A percentile compares a stretch with the other conserved stretches of the same genome.
Conservation (phyloP, 2,329 filamentous ascomycete genomes). For the Clonostachys byssicola region DNA sequence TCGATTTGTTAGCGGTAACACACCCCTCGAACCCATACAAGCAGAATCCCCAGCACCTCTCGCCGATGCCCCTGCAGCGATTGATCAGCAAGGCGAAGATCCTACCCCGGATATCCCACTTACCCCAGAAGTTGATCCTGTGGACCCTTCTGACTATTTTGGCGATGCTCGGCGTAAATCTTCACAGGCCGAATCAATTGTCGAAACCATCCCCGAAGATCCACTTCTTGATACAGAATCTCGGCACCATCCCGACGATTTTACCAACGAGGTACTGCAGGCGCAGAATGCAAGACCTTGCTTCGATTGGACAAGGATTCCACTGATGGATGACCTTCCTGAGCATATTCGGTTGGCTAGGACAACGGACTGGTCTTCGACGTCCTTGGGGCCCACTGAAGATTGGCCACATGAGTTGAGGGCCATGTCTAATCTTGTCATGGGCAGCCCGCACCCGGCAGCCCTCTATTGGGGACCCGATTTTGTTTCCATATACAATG, state of each 20-base stretch:
- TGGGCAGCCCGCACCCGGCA: constrained; percentile 71
- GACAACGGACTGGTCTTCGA: constrained; percentile 68
- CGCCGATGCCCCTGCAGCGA: constrained; percentile 24
- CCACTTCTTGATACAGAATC: not conserved
- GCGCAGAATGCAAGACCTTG: constrained; percentile 38
- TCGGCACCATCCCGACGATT: constrained; percentile 28
- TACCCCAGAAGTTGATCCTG: constrained; percentile 16
- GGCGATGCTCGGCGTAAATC: constrained; percentile 19
- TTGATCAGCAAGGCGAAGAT: constrained; percentile 23
- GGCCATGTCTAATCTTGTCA: constrained; percentile 76
- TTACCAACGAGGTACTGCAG: constrained; percentile 33
- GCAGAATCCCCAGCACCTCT: constrained; percentile 31
- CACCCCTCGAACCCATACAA: constrained; percentile 21
- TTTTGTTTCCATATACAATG: constrained; percentile 66
- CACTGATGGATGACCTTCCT: constrained; percentile 58
- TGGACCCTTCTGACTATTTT: constrained; percentile 36
- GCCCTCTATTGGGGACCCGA: constrained; percentile 79
- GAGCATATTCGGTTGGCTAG: constrained; percentile 70
- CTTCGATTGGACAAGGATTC: constrained; percentile 80
- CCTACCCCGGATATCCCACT: constrained; percentile 28
- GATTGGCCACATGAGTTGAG: constrained; percentile 68
- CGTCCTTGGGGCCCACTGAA: constrained; percentile 71
- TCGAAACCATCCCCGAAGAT: not conserved
- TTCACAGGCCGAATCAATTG: constrained; percentile 2
- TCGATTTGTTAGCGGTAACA: constrained; percentile 61